Percentiles rank a stretch among this genome's conserved stretches.
Evolutionary conservation across 2,329 filamentous ascomycete genomes (phyloP).

Genomic region (Amesomyces nigricolor): DNA sequence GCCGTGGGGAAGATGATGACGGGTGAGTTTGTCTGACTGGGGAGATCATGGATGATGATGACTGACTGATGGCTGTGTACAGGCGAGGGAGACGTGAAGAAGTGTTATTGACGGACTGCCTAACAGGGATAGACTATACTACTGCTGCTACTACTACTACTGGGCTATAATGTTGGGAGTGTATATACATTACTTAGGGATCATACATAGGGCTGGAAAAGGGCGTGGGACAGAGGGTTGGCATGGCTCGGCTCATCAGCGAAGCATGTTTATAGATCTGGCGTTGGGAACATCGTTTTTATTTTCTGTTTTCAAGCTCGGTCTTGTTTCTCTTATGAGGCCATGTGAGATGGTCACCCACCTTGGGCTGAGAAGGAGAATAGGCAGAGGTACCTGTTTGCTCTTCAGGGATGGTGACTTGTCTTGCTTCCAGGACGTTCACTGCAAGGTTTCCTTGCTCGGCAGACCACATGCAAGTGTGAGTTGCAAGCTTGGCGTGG

Average conservation of each 20-base stretch:
- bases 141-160: not conserved
- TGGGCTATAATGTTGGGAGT: not conserved
- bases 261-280: too few relatives aligned
- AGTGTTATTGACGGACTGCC: conserved; percentile 24
- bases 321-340: too few relatives aligned
- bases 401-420: too few relatives aligned
- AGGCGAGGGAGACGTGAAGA: conserved; percentile 28
- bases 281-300: too few relatives aligned
- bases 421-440: too few relatives aligned
- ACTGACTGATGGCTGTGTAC: not conserved
- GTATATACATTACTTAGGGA: not conserved
- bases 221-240: not conserved
- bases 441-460: too few relatives aligned
- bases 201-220: not conserved
- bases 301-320: too few relatives aligned
- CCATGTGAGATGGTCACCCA: too few relatives aligned
- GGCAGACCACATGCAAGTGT: too few relatives aligned
- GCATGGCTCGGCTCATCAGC: too few relatives aligned
- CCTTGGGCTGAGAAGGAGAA: too few relatives aligned
- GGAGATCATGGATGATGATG: not conserved
- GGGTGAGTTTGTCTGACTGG: conserved; percentile 19
- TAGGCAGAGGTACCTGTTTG: too few relatives aligned
- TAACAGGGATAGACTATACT: conserved; percentile 1
- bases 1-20: conserved; percentile 29
- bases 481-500: not conserved